Evolutionary conservation across 257 asterid species (phyloP).

Genomic region (Penstemon davidsonii): DNA sequence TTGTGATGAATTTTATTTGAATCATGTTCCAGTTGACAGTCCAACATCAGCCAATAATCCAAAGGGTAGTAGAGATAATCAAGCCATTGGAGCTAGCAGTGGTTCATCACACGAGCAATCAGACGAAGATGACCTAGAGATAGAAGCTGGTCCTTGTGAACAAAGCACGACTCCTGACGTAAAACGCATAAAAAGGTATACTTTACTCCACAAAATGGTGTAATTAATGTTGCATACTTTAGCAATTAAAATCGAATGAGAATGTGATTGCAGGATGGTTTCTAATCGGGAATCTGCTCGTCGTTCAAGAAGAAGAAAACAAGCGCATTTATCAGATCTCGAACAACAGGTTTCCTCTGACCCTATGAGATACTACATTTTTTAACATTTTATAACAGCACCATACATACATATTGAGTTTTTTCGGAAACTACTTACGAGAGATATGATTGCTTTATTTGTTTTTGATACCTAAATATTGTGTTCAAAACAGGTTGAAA

Average conservation of each 20-base stretch:
- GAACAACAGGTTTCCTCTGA: constrained; percentile 57
- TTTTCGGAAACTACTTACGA: not conserved
- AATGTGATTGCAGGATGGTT: constrained; percentile 56
- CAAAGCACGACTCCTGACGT: constrained; percentile 59
- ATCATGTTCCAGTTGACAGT: constrained; percentile 51
- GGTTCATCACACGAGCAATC: constrained; percentile 76
- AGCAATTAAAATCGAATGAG: constrained; percentile 4
- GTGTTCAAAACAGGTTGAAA: constrained; percentile 58
- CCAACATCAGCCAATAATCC: constrained; percentile 59
- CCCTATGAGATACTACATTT: not conserved
- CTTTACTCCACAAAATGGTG: not conserved
- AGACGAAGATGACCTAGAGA: constrained; percentile 70
- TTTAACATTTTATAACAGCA: too few relatives aligned
- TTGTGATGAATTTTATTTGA: not conserved
- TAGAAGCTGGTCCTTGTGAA: constrained; percentile 68
- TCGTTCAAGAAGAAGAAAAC: constrained; percentile 83
- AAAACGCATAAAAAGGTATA: constrained; percentile 64
- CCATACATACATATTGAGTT: not conserved
- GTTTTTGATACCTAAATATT: not conserved
- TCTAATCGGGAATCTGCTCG: constrained; percentile 87
- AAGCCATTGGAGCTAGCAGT: constrained; percentile 53
- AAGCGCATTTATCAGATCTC: constrained; percentile 72
- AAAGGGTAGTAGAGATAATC: constrained; percentile 36
- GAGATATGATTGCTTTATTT: not conserved
- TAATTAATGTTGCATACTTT: not conserved